Base-by-base conservation (phyloP, 2,329 filamentous ascomycete genomes). In the Xylariales sp. region DNA sequence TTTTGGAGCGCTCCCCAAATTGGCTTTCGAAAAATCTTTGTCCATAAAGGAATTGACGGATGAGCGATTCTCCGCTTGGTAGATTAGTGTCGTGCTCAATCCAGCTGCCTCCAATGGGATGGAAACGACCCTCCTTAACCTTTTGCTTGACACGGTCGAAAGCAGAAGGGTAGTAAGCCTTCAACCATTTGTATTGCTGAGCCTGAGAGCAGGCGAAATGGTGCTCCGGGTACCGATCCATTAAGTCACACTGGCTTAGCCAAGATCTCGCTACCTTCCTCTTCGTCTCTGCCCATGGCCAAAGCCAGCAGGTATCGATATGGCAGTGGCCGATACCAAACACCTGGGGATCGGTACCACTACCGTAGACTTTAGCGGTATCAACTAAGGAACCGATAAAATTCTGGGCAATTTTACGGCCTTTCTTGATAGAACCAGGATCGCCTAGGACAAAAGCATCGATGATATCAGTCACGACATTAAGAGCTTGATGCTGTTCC, bases 21-120 rank as follows among this genome's bases (percentile, higher is more conserved):
- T 93, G 90, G 79, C 91, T 93, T 80, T 99, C 92, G 73, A 97
- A 99, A 82, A 95, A 97, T 48, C 96, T 87, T 78, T 99, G 96
- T 3, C 96, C 96, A 74, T 97, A 97, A 56, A 99, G 79, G 78
- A 99, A 99, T 78, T 99, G 96, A 49, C 96, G 89, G 54, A 96
- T 91, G 45, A 99, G 86, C 1, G 95, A 97, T 81, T 99, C 96
- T 55, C 96, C 96, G 75, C 94, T 95, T 0, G 96, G 96, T 86
- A 99, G 87, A 77, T 99, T 99, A 71, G 96, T 99, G 78, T 99
- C 96, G 77, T 99, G 96, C 78, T 99, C 96, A 16, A 99, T 95
- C 96, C 96, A 99, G 81, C 94, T 97, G 62, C 96, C 96, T 71
- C 96, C 96, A 74, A 99, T 95, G 14, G 94, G 94, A 73, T 97